phyloP scores from a whole-genome alignment of 2,329 filamentous ascomycete genomes.

The Aspergillus versicolor region DNA sequence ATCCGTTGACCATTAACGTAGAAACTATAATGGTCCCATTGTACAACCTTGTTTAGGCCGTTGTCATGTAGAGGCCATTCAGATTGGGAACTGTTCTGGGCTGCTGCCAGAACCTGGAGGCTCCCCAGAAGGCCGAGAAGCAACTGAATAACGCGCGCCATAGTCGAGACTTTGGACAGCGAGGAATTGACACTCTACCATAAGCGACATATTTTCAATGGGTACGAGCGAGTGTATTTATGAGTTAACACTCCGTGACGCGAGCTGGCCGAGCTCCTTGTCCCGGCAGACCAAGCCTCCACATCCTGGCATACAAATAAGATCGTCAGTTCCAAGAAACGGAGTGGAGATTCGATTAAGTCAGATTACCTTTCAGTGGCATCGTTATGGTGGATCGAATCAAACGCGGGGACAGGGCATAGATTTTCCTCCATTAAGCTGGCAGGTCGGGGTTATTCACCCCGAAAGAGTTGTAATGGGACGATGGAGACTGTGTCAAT shows the following conservation, averaged over 20 bases:
- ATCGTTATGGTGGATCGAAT: neutral
- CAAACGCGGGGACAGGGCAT: neutral
- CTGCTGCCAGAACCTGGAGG: slow-evolving; percentile 12
- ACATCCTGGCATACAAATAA: neutral
- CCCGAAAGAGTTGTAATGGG: neutral
- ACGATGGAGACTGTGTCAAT: neutral
- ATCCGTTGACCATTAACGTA: slow-evolving; percentile 52
- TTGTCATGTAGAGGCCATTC: slow-evolving; percentile 52
- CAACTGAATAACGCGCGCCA: slow-evolving; percentile 13
- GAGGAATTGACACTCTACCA: neutral
- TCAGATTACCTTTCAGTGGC: neutral
- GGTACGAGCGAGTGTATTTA: slow-evolving; percentile 1
- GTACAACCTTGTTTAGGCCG: slow-evolving; percentile 45
- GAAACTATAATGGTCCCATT: slow-evolving; percentile 58
- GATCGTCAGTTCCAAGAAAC: slow-evolving; percentile 1
- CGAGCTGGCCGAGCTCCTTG: neutral
- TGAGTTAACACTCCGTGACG: neutral
- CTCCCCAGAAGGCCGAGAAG: slow-evolving; percentile 13
- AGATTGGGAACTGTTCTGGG: slow-evolving; percentile 14
- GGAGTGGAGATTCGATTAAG: neutral
- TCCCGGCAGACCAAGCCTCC: neutral
- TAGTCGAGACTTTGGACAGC: neutral
- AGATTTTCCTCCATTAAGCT: slow-evolving; percentile 15
- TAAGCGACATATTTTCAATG: neutral
- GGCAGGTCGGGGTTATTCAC: neutral